phyloP scores from a whole-genome alignment of 2,329 filamentous ascomycete genomes.

The Dactylellina parvicollis region DNA sequence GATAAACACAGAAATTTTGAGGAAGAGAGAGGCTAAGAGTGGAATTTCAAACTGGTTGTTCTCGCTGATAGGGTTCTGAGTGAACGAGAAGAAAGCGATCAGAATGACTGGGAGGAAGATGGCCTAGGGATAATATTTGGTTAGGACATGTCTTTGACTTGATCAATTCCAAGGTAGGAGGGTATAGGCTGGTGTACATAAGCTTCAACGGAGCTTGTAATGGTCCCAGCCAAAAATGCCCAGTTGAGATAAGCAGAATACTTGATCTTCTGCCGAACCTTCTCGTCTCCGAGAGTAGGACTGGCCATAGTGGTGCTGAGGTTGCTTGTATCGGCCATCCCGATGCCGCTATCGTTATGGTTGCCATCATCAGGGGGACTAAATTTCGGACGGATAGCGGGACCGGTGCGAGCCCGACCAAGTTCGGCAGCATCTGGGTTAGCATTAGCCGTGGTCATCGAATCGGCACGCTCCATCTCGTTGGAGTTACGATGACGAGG shows the following conservation, averaged over 20 bases:
- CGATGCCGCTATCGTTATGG: not conserved
- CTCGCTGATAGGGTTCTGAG: not conserved
- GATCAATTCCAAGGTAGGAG: not conserved
- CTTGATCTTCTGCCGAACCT: not conserved
- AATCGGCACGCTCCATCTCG: slow-evolving; percentile 3
- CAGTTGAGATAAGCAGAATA: slow-evolving; percentile 4
- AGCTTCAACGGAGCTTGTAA: slow-evolving; percentile 20
- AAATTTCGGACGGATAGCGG: not conserved
- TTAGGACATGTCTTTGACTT: not conserved
- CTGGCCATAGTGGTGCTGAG: slow-evolving; percentile 25
- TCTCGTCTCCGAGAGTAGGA: slow-evolving; percentile 17
- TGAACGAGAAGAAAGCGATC: not conserved
- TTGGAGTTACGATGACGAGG: not conserved
- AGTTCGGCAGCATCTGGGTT: not conserved
- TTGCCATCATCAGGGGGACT: not conserved
- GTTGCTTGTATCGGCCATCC: not conserved
- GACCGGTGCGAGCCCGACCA: not conserved
- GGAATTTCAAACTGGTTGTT: not conserved
- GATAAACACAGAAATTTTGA: slow-evolving; percentile 23
- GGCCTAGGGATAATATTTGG: not conserved
- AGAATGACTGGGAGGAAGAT: slow-evolving; percentile 20
- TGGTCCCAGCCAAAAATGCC: not conserved
- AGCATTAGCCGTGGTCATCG: not conserved
- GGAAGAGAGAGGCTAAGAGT: not conserved
- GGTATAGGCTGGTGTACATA: slow-evolving; percentile 18